Percentiles rank a stretch among this genome's conserved stretches.
Evolutionary conservation across 768 basidiomycete species (phyloP).

Genomic region (Macrolepiota fuliginosa): DNA sequence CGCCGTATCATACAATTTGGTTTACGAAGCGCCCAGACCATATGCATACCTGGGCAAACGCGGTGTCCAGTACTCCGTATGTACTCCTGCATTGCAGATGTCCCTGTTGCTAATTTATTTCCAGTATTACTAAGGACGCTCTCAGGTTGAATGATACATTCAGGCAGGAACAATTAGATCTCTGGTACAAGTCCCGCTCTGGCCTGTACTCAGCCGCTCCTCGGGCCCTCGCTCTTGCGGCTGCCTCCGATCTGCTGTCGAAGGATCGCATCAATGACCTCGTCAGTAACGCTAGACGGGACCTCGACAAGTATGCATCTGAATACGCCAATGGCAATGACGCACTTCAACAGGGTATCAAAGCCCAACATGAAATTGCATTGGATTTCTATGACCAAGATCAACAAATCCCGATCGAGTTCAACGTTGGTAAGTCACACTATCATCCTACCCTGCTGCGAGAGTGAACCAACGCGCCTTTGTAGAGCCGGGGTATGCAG

Average conservation of each 20-base stretch:
- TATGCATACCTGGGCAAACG: constrained; percentile 31
- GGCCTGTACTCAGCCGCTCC: constrained; percentile 30
- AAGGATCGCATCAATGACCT: constrained; percentile 15
- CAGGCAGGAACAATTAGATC: constrained; percentile 19
- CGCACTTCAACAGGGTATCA: constrained; percentile 26
- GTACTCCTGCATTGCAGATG: background rate
- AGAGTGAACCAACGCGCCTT: background rate
- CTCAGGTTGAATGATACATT: constrained; percentile 22
- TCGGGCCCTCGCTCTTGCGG: constrained; percentile 26
- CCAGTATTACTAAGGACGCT: constrained; percentile 26
- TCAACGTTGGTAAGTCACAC: constrained; percentile 24
- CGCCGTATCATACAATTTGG: background rate
- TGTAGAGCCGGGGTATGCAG: constrained; percentile 31
- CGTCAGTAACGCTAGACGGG: constrained; percentile 18
- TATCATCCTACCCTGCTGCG: background rate
- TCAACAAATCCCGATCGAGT: constrained; percentile 24
- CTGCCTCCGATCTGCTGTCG: constrained; percentile 25
- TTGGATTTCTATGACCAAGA: constrained; percentile 23
- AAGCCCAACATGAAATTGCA: constrained; percentile 25
- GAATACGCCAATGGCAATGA: constrained; percentile 31
- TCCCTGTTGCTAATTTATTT: background rate
- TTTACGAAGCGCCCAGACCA: constrained; percentile 21
- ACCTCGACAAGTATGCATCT: constrained; percentile 22
- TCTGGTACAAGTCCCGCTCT: constrained; percentile 29
- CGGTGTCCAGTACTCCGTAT: constrained; percentile 29